A percentile compares a stretch with the other conserved stretches of the same genome.
phyloP scores from a whole-genome alignment of 2,329 filamentous ascomycete species.

The Gnomoniopsis sp. region DNA sequence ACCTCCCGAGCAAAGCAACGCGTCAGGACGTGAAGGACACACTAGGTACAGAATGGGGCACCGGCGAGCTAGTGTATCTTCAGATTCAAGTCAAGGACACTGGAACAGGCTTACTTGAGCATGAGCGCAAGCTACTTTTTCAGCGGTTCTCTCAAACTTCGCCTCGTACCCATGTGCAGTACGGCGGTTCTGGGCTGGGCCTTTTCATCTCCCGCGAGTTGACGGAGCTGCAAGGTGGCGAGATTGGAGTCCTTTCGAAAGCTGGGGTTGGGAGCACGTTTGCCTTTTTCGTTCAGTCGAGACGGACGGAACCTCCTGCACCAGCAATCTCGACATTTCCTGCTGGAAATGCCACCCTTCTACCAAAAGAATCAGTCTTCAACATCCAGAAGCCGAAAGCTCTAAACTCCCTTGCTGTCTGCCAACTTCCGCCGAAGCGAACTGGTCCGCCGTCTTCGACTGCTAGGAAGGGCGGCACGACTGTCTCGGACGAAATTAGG shows the following conservation, averaged over 20 bases:
- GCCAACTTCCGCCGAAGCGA: background rate
- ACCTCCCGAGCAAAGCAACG: too few relatives aligned
- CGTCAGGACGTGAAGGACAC: too few relatives aligned
- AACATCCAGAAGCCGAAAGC: background rate
- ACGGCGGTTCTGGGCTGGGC: slow-evolving; percentile 75
- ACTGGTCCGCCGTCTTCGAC: background rate
- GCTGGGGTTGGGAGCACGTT: slow-evolving; percentile 70
- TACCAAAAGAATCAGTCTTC: background rate
- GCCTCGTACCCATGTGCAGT: slow-evolving; percentile 71
- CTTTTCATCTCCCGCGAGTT: slow-evolving; percentile 75
- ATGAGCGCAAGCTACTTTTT: slow-evolving; percentile 73
- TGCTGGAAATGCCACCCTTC: background rate
- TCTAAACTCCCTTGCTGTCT: background rate
- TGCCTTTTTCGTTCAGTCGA: slow-evolving; percentile 52
- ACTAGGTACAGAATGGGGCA: slow-evolving; percentile 59
- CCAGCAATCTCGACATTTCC: background rate
- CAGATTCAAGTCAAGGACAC: slow-evolving; percentile 71
- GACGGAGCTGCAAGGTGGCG: slow-evolving; percentile 73
- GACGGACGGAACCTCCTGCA: background rate
- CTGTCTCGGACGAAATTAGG: background rate
- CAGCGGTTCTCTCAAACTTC: slow-evolving; percentile 77
- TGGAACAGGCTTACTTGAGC: slow-evolving; percentile 65
- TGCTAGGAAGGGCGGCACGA: background rate
- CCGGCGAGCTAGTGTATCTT: slow-evolving; percentile 67
- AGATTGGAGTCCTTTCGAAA: slow-evolving; percentile 68